A percentile compares a stretch with the other conserved stretches of the same genome.
phyloP scores from a whole-genome alignment of 345 rosid species.

The Erucastrum elatum region DNA sequence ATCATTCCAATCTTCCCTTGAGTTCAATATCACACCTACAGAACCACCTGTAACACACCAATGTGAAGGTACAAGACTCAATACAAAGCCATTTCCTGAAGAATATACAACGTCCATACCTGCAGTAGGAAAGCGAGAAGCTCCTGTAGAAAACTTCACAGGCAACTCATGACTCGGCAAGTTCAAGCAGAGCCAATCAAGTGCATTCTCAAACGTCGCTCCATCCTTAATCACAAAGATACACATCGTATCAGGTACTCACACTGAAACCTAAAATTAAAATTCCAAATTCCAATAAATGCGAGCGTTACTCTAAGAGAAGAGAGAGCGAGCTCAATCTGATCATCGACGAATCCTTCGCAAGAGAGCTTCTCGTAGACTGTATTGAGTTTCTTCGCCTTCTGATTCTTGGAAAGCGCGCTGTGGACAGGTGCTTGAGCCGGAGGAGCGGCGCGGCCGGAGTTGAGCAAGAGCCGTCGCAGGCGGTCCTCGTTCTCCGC shows the following conservation, averaged over 20 bases:
- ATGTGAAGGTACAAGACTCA: slow-evolving; percentile 11
- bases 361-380: slow-evolving; percentile 86
- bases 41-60: slow-evolving; percentile 55
- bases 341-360: slow-evolving; percentile 84
- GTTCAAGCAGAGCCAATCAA: slow-evolving; percentile 93
- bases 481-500: slow-evolving; percentile 86
- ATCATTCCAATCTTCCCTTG: slow-evolving; percentile 58
- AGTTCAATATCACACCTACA: slow-evolving; percentile 64
- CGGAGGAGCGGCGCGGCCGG: slow-evolving; percentile 41
- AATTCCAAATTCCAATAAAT: not conserved
- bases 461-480: slow-evolving; percentile 76
- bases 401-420: slow-evolving; percentile 56
- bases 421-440: slow-evolving; percentile 35
- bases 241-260: not conserved
- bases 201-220: slow-evolving; percentile 78
- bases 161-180: slow-evolving; percentile 75
- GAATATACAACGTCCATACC: too few relatives aligned
- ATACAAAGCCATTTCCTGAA: too few relatives aligned
- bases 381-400: slow-evolving; percentile 64
- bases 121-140: slow-evolving; percentile 38
- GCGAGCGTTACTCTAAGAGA: slow-evolving; percentile 61
- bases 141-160: slow-evolving; percentile 69
- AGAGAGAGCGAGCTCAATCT: slow-evolving; percentile 81
- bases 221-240: slow-evolving; percentile 55
- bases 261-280: too few relatives aligned